phyloP scores from a whole-genome alignment of 1,284 basidiomycete genomes.

The Neotropicomus parvogracilis region DNA sequence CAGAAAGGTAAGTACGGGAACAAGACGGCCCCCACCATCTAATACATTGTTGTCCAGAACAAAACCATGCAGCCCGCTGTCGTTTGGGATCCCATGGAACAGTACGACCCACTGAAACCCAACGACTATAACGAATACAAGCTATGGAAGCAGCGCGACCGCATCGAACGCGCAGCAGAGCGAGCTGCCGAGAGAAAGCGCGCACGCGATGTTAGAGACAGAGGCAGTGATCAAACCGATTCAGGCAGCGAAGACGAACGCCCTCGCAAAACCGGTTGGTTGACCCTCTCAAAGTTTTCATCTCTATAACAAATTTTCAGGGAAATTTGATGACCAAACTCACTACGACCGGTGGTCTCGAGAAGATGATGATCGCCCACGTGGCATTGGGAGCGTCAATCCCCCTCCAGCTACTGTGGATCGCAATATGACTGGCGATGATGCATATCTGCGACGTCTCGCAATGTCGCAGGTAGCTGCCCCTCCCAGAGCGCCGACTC shows the following conservation, averaged over 20 bases:
- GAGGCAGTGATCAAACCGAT: conserved; percentile 64
- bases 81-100: conserved; percentile 73
- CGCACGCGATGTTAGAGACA: conserved; percentile 48
- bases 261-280: conserved; percentile 66
- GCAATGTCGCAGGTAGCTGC: conserved; percentile 42
- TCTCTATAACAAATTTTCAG: conserved; percentile 33
- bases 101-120: conserved; percentile 75
- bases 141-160: conserved; percentile 68
- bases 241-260: conserved; percentile 67
- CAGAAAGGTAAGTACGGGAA: conserved; percentile 51
- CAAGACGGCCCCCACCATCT: conserved; percentile 2
- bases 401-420: conserved; percentile 29
- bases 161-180: conserved; percentile 64
- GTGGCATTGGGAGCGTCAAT: conserved; percentile 27
- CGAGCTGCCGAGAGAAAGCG: conserved; percentile 57
- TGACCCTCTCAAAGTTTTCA: neutral
- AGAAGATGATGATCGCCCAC: conserved; percentile 45
- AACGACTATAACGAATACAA: conserved; percentile 88
- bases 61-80: conserved; percentile 50
- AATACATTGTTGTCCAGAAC: conserved; percentile 42
- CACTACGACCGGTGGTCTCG: conserved; percentile 51
- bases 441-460: conserved; percentile 55
- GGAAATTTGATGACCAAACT: conserved; percentile 50
- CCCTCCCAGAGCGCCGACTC: conserved; percentile 23
- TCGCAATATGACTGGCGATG: conserved; percentile 49